These are phyloP conservation scores for Epichloe glyceriae DNA, from an alignment of 2,329 filamentous ascomycete genomes.

Conservation along the genomic window DNA sequence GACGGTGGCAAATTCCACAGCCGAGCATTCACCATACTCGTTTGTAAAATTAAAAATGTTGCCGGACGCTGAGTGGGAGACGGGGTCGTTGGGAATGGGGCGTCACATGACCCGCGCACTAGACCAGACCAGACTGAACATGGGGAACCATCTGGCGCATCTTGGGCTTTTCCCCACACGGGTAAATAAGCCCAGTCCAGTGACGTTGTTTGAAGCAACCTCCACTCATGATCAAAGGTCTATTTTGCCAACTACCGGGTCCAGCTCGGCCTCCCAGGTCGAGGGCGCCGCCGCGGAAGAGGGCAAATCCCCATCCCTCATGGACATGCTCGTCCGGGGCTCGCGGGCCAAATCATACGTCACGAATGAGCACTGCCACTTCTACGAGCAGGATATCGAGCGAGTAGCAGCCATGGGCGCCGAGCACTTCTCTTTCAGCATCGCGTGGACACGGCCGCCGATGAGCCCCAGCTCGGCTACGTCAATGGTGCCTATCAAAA, in stretches of 20 bases:
- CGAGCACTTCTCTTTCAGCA: constrained; percentile 37
- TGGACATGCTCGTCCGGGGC: constrained; percentile 25
- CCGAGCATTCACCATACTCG: no score
- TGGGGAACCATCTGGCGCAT: no score
- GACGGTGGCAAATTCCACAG: no score
- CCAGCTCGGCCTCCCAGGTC: constrained; percentile 32
- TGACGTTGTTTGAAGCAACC: no score
- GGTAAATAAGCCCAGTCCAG: no score
- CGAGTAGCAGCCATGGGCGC: constrained; percentile 38
- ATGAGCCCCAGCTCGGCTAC: constrained; percentile 22
- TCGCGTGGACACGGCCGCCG: constrained; percentile 27
- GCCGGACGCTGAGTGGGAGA: no score
- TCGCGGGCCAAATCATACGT: constrained; percentile 19
- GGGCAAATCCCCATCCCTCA: constrained; percentile 28
- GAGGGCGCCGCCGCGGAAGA: constrained; percentile 32
- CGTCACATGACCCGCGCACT: no score
- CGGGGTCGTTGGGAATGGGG: no score
- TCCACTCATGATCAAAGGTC: background rate
- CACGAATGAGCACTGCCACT: constrained; percentile 39
- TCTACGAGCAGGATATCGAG: constrained; percentile 44
- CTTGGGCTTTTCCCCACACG: no score
- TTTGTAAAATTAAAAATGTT: no score
- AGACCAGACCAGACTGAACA: no score
- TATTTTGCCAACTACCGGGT: constrained; percentile 4
- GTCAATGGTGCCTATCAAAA: constrained; percentile 31